Evolutionary conservation across 768 basidiomycete species (phyloP), one percentile per base, ranked within the genome.

Genomic region (Mycena vitilis): DNA sequence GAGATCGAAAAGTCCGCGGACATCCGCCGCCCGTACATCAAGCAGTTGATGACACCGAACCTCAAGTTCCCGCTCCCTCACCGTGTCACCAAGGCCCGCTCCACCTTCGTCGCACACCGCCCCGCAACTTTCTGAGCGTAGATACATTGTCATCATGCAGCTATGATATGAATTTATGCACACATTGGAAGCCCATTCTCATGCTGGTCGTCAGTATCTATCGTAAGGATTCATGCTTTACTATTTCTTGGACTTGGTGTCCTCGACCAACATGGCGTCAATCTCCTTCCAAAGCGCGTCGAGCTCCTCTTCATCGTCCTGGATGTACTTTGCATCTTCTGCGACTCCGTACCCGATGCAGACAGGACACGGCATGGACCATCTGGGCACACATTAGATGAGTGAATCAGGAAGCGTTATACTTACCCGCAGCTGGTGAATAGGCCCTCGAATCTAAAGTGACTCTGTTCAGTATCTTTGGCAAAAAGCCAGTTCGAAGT

Each of bases 11-110:
- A 98, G 87, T 81, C 88, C 47, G 93, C 89, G 34, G 96, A 99
- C 77, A 81, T 98, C 72, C 94, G 96, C 82, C 92, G 98, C 75
- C 94, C 98, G 20, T 97, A 98, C 88, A 98, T 98, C 88, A 96
- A 92, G 85, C 98, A 99, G 82, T 90, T 99, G 75, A 85, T 98
- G 75, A 85, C 84, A 62, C 96, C 96, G 68, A 84, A 87, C 69
- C 93, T 99, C 87, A 96, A 91, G 82, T 99, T 99, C 95, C 97
- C 97, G 70, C 91, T 98, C 57, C 95, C 97, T 69, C 94, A 94
- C 81, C 93, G 98, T 63, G 88, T 96, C 66, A 71, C 84, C 70
- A 95, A 95, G 85, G 79, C 83, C 70, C 91, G 89, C 74, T 90
- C 91, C 73, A 94, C 90, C 65, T 96, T 96, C 79, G 88, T 90